phyloP scores from a whole-genome alignment of 441 rosid species.

The Populus hybrid region DNA sequence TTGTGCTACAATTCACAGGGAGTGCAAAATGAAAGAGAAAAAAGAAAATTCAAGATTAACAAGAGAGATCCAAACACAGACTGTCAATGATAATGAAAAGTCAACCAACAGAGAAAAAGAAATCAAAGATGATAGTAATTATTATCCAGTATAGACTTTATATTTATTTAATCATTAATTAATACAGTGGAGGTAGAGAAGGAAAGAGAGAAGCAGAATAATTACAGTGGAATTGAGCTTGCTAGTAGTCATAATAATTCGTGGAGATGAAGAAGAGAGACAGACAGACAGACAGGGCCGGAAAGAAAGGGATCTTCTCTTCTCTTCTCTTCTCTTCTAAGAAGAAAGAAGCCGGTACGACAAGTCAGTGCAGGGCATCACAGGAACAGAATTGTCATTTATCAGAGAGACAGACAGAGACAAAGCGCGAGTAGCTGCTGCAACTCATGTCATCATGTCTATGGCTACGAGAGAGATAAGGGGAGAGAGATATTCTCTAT shows the following conservation, averaged over 20 bases:
- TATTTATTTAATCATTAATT: neutral
- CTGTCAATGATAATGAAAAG: no score
- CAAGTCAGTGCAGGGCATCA: neutral
- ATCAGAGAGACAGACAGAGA: neutral
- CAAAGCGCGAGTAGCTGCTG: no score
- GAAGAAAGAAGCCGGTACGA: neutral
- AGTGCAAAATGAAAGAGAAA: neutral
- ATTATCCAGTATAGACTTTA: neutral
- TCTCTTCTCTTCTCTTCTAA: no score
- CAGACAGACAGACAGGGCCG: no score
- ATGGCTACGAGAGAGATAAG: neutral
- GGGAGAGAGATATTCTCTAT: no score
- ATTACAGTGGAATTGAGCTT: constrained; percentile 59
- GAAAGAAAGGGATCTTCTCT: neutral
- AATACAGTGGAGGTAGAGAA: neutral
- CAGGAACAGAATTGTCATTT: neutral
- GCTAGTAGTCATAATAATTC: constrained; percentile 49
- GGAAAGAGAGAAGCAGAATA: constrained; percentile 15
- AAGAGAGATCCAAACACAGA: no score
- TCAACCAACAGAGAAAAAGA: neutral
- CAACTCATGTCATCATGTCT: no score
- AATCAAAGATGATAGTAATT: neutral
- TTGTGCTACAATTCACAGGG: no score
- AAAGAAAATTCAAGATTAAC: no score
- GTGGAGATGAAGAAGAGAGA: neutral